Evolutionary conservation across 2,329 filamentous ascomycete genomes (phyloP).

Genomic region (Tolypocladium ovalisporum): DNA sequence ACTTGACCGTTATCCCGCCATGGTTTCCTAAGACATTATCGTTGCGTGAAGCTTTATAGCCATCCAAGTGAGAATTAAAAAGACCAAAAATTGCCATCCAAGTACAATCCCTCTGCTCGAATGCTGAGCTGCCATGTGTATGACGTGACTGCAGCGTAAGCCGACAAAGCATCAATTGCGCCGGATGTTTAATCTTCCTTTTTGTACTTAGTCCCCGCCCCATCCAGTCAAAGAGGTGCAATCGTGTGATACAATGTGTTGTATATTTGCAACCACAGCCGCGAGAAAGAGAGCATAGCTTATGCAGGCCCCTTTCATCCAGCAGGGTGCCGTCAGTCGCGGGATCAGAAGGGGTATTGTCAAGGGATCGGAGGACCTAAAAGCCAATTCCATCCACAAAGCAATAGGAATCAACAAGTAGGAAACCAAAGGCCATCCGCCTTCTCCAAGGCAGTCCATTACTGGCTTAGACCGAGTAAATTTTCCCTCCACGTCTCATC

Average conservation of each 20-base stretch:
- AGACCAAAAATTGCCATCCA: conserved; percentile 11
- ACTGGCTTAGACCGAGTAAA: background rate
- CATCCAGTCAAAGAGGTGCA: background rate
- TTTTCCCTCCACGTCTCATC: too few species aligned
- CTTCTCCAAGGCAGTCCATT: background rate
- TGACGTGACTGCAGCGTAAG: background rate
- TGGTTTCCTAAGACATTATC: conserved; percentile 13
- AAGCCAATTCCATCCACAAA: too few species aligned
- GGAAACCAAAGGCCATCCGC: too few species aligned
- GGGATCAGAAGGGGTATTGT: background rate
- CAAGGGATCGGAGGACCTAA: background rate
- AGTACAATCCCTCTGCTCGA: background rate
- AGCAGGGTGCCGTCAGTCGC: background rate
- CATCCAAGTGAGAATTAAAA: conserved; percentile 10
- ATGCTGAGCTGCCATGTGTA: background rate
- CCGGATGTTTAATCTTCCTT: background rate
- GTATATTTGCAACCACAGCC: too few species aligned
- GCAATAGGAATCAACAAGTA: too few species aligned
- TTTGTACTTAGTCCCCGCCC: background rate
- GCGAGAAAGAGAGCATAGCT: background rate
- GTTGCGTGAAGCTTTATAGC: conserved; percentile 16
- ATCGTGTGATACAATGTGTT: background rate
- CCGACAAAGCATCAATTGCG: background rate
- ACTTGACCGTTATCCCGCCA: conserved; percentile 79
- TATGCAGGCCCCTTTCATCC: too few species aligned